Evolutionary conservation across 2,329 filamentous ascomycete genomes (phyloP), one percentile per base, ranked within the genome.

Genomic region (Mollisia scopiformis): DNA sequence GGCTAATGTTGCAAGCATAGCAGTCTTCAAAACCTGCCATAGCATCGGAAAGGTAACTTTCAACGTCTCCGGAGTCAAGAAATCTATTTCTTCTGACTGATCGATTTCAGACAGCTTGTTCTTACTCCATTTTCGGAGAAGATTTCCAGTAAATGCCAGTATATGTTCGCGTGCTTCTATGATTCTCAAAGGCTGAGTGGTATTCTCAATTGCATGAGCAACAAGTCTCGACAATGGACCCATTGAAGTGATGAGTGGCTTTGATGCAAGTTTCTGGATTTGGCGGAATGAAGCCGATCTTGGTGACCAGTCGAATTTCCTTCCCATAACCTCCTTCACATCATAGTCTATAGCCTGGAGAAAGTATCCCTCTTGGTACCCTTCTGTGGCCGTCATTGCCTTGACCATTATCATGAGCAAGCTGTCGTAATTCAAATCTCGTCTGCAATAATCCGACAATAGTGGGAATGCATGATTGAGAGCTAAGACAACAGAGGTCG

Each of bases 51-150:
- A 76, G 0, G 88, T 89, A 23, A 74, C 81, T 60, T 81, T 78
- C 43, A 85, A 70, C 0, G 87, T 85, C 52, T 87, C 82, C 1
- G 82, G 76, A 55, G 86, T 82, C 11, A 91, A 71, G 57, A 82
- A 85, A 16, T 79, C 75, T 2, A 74, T 66, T 68, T 91, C 87
- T 69, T 90, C 87, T 0, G 82, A 79, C 49, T 77, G 71, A 68
- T 90, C 88, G 49, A 91, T 79, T 63, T 87, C 84, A 1, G 87
- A 90, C 43, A 91, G 75, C 68, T 88, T 88, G 72, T 84, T 89
- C 67, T 87, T 85, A 25, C 86, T 82, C 88, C 88, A 91, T 69
- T 88, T 86, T 2, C 83, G 79, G 47, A 83, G 79, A 19, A 91
- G 72, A 31, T 59, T 62, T n/a, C 55, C 61, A 6, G 71, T 67